A percentile compares a stretch with the other conserved stretches of the same genome.
Conservation (phyloP, 129 eudicot genomes). For the Arctium lappa region DNA sequence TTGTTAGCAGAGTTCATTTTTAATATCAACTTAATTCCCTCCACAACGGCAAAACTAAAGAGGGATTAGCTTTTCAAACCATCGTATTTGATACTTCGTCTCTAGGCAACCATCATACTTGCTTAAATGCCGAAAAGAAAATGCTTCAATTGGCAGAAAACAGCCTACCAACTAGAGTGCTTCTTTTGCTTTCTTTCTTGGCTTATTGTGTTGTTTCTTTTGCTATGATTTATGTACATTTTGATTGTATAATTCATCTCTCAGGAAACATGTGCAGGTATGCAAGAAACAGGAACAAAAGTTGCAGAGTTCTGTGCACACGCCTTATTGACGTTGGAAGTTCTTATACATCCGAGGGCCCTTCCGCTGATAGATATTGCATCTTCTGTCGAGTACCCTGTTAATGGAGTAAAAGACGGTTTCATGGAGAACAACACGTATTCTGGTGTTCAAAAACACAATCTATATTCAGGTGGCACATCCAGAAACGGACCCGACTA, state of each 20-base stretch:
- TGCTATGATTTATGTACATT: background rate
- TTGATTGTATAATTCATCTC: background rate
- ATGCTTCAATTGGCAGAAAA: background rate
- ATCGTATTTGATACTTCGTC: too few relatives aligned
- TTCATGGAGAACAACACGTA: conserved; percentile 29
- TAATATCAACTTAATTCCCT: background rate
- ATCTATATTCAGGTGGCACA: conserved; percentile 23
- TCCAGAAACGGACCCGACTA: conserved; percentile 24
- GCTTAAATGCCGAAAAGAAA: background rate
- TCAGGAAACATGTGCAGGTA: conserved; percentile 42
- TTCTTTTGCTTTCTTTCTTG: too few relatives aligned
- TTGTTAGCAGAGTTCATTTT: background rate
- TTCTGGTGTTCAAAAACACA: conserved; percentile 18
- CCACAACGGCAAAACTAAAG: too few relatives aligned
- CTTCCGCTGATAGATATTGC: conserved; percentile 54
- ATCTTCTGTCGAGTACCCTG: conserved; percentile 18
- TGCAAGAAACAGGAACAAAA: conserved; percentile 65
- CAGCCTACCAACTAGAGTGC: background rate
- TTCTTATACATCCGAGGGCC: conserved; percentile 78
- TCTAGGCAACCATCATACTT: background rate
- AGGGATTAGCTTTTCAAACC: background rate
- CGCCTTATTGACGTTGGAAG: conserved; percentile 75
- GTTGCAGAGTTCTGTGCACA: conserved; percentile 71
- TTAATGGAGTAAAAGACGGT: conserved; percentile 19
- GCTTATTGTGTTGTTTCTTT: background rate